These are phyloP conservation scores for Iris pallida DNA, from an alignment of 116 monocot species.

Conservation along the genomic window DNA sequence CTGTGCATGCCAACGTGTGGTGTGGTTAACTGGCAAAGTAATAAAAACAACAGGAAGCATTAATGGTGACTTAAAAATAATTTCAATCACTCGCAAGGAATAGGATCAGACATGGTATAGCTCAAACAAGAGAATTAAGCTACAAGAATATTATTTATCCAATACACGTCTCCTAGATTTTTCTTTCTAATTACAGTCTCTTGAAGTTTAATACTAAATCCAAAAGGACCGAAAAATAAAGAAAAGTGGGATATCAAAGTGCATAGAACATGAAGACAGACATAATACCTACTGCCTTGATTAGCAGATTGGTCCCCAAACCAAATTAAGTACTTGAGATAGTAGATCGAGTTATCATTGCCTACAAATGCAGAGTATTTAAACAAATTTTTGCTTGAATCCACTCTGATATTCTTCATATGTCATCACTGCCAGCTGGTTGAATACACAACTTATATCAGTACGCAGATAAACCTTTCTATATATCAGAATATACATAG, in stretches of 20 bases:
- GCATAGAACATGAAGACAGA: neutral
- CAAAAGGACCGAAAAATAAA: neutral
- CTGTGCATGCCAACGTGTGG: too few species aligned
- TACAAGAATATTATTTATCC: too few species aligned
- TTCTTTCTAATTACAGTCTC: neutral
- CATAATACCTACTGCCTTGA: constrained; percentile 5
- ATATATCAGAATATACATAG: neutral
- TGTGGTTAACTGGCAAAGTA: neutral
- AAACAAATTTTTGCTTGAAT: constrained; percentile 12
- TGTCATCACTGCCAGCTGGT: constrained; percentile 45
- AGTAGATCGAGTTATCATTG: neutral
- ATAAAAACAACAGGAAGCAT: neutral
- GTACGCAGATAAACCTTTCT: constrained; percentile 4
- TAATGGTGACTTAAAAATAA: neutral
- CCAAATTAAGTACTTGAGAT: too few species aligned
- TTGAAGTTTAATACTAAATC: neutral
- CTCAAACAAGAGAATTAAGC: neutral
- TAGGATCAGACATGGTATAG: neutral
- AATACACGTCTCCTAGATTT: too few species aligned
- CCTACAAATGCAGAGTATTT: constrained; percentile 10
- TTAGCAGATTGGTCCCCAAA: neutral
- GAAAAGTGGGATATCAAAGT: neutral
- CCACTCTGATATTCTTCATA: constrained; percentile 29
- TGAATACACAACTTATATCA: constrained; percentile 26
- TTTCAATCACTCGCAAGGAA: neutral